Evolutionary conservation across 2,329 filamentous ascomycete species (phyloP), one percentile per base, ranked within the genome.

Genomic region (Mycosphaerella sp.): DNA sequence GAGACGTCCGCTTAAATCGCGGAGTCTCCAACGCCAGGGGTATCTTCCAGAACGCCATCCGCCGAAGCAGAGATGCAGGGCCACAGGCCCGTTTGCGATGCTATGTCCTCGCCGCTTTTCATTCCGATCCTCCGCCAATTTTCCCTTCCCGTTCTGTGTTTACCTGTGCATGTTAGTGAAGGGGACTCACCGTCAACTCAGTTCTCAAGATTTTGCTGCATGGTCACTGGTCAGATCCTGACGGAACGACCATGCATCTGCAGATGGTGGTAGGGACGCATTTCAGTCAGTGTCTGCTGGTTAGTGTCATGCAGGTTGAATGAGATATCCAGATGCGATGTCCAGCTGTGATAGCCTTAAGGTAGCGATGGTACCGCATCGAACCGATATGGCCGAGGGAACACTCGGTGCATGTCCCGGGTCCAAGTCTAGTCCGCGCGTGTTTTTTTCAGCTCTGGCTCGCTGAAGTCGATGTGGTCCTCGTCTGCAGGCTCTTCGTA

Each of bases 401-500:
- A 37, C 14, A 16, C 12, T 25, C 13, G 18, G 4, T 7, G 16
- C 14, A n/a, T 16, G 17, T 34, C 30, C 30, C 10, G 30, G 30
- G 10, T 12, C 13, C 6, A 8, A 12, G 28, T 14, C 34, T 28
- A 57, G 47, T 54, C 53, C 14, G 58, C 51, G 25, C 56, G 54
- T 16, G 55, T 47, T 47, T 58, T 62, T 49, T 64, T 65, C 36
- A 51, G 35, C 28, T 62, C 59, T 35, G 61, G 62, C 46, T 64
- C 61, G 30, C 55, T 52, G 17, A 59, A 57, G 35, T 57, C 55
- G 41, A 60, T 40, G 18, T 57, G 56, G 41, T 64, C 58, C 18
- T 59, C 52, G 21, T 58, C 59, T 17, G 54, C 57, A 48, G 58
- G 48, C 52, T 66, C 60, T 14, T 64, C 63, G 43, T 64, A 61